These are phyloP conservation scores for Dalbergia cultrata DNA, from an alignment of 306 rosid species.

Conservation along the genomic window DNA sequence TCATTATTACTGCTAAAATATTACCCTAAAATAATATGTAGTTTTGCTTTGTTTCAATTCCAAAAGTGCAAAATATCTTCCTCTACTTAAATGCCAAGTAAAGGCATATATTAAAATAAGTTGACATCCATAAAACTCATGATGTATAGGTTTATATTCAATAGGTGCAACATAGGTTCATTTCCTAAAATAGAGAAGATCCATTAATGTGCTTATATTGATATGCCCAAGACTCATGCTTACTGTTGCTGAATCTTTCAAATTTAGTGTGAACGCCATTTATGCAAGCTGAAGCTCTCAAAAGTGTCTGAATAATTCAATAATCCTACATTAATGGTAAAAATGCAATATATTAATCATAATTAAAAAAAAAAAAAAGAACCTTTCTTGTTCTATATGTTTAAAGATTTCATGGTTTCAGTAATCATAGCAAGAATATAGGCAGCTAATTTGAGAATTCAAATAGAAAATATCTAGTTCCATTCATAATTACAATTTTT, in stretches of 20 bases:
- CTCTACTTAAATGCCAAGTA: background rate
- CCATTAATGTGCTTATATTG: background rate
- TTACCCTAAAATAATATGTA: background rate
- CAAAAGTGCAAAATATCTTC: background rate
- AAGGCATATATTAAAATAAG: slow-evolving; percentile 2
- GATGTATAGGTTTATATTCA: background rate
- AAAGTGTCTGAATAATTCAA: background rate
- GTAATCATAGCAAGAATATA: too few species aligned
- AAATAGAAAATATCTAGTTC: too few species aligned
- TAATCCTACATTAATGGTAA: slow-evolving; percentile 10
- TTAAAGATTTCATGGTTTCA: too few species aligned
- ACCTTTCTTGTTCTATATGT: too few species aligned
- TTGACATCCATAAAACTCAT: background rate
- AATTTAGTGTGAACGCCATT: background rate
- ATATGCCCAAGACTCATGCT: background rate
- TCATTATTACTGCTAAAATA: background rate
- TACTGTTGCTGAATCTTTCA: background rate
- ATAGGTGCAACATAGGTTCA: background rate
- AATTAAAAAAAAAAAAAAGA: too few species aligned
- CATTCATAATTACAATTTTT: too few species aligned
- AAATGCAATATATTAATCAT: background rate
- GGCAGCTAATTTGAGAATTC: too few species aligned
- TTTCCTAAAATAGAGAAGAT: slow-evolving; percentile 11
- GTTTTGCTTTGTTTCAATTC: background rate
- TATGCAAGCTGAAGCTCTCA: background rate